phyloP scores from a whole-genome alignment of 768 basidiomycete genomes.

The Candolleomyces aberdarensis region DNA sequence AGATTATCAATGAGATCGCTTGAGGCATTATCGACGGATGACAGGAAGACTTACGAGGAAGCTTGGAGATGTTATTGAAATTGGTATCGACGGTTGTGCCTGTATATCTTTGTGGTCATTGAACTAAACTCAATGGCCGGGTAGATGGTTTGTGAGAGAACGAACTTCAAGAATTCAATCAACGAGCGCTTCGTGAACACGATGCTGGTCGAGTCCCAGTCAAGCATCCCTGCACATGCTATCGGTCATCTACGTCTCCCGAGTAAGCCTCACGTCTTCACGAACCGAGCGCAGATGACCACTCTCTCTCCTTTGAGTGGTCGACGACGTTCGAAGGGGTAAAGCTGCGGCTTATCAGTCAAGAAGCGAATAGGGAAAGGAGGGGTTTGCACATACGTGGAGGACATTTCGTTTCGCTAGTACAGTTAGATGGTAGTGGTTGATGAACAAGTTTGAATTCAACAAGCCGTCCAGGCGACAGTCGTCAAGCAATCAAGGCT shows the following conservation, averaged over 20 bases:
- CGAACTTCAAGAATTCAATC: conserved; percentile 75
- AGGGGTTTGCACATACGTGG: conserved; percentile 30
- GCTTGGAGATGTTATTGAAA: conserved; percentile 68
- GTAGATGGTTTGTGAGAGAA: conserved; percentile 7
- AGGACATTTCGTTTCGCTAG: conserved; percentile 29
- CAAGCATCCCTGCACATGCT: conserved; percentile 57
- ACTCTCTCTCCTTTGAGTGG: conserved; percentile 67
- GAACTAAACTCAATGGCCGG: conserved; percentile 2
- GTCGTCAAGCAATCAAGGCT: neutral
- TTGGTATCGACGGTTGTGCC: conserved; percentile 77
- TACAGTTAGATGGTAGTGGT: neutral
- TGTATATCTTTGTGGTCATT: conserved; percentile 48
- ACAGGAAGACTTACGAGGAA: conserved; percentile 56
- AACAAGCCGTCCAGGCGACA: neutral
- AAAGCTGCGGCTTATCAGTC: conserved; percentile 39
- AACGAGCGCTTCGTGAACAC: conserved; percentile 78
- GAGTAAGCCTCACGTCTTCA: neutral
- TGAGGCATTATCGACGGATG: neutral
- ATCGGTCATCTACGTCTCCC: conserved; percentile 14
- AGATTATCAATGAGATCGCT: conserved; percentile 1
- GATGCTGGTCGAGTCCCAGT: conserved; percentile 75
- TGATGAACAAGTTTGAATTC: conserved; percentile 8
- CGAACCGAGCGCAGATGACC: conserved; percentile 64
- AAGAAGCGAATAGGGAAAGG: neutral
- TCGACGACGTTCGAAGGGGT: conserved; percentile 55